phyloP scores from a whole-genome alignment of 352 stramenopile species.

The Halophytophthora batemanensis region DNA sequence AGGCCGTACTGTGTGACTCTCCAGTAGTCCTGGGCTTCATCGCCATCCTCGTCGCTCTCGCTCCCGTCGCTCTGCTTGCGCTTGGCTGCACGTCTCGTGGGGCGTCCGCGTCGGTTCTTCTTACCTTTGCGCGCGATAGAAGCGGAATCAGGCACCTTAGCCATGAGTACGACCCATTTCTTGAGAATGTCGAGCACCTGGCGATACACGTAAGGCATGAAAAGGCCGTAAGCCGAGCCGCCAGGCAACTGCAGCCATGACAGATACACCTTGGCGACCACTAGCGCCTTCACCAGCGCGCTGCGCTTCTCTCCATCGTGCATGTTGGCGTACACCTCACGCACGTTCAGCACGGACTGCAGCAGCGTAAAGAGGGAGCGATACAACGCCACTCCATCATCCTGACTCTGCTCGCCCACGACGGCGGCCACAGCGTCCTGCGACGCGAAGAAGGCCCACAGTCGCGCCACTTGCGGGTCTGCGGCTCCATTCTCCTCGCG shows the following conservation, averaged over 20 bases:
- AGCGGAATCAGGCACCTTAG: slow-evolving; percentile 5
- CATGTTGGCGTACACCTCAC: slow-evolving; percentile 50
- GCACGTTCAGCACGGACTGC: slow-evolving; percentile 54
- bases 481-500: neutral
- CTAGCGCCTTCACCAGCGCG: slow-evolving; percentile 53
- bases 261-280: slow-evolving; percentile 76
- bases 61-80: slow-evolving; percentile 28
- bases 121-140: neutral
- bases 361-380: slow-evolving; percentile 63
- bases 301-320: slow-evolving; percentile 30
- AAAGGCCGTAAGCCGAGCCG: slow-evolving; percentile 77
- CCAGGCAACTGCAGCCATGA: slow-evolving; percentile 78
- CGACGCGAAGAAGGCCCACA: slow-evolving; percentile 67
- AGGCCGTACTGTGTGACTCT: slow-evolving; percentile 49
- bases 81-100: slow-evolving; percentile 3
- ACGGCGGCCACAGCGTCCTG: slow-evolving; percentile 39
- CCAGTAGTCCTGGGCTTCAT: slow-evolving; percentile 15
- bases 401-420: slow-evolving; percentile 31
- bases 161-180: slow-evolving; percentile 62
- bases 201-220: slow-evolving; percentile 84
- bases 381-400: slow-evolving; percentile 40
- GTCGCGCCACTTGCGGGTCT: slow-evolving; percentile 16
- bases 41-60: slow-evolving; percentile 27
- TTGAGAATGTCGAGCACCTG: slow-evolving; percentile 78
- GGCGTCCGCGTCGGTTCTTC: slow-evolving; percentile 11